These are phyloP conservation scores for Penicillium brasilianum DNA, from an alignment of 2,329 filamentous ascomycete species.

Conservation along the genomic window DNA sequence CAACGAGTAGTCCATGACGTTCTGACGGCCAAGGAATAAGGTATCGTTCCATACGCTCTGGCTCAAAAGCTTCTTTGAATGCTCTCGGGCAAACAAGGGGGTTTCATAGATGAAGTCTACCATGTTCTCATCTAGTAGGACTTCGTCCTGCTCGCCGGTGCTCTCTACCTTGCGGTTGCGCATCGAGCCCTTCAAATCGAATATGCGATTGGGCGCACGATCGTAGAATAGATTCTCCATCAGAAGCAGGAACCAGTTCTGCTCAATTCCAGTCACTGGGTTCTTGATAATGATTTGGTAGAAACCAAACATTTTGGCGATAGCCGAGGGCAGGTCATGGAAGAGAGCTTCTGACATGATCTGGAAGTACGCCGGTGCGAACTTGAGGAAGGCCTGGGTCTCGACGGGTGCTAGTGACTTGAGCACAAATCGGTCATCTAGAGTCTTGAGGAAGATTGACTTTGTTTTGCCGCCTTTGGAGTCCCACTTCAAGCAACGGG, in stretches of 20 bases:
- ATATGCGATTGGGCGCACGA: conserved; percentile 82
- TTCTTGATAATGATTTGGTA: conserved; percentile 99
- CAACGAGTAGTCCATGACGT: conserved; percentile 98
- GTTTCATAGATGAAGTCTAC: conserved; percentile 99
- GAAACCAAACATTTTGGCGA: conserved; percentile 98
- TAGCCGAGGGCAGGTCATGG: conserved; percentile 91
- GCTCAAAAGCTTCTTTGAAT: conserved; percentile 90
- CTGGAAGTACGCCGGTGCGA: conserved; percentile 94
- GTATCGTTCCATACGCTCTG: conserved; percentile 98
- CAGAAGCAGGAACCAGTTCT: conserved; percentile 89
- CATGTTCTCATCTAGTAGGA: conserved; percentile 96
- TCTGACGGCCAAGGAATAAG: conserved; percentile 88
- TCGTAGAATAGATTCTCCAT: conserved; percentile 99
- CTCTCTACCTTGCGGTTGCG: conserved; percentile 96
- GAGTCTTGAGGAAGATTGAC: conserved; percentile 93
- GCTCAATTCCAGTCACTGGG: conserved; percentile 84
- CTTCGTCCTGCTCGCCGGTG: conserved; percentile 94
- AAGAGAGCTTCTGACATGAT: conserved; percentile 98
- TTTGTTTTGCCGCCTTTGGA: conserved; percentile 98
- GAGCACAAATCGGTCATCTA: conserved; percentile 91
- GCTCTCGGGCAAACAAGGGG: conserved; percentile 90
- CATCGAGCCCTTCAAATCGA: conserved; percentile 98
- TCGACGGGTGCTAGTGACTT: conserved; percentile 91
- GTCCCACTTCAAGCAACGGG: conserved; percentile 96
- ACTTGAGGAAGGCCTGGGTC: conserved; percentile 90